Percentiles rank a stretch among this genome's conserved stretches.
phyloP scores from a whole-genome alignment of 2,329 filamentous ascomycete species.

The Arthrobotrys sinensis region DNA sequence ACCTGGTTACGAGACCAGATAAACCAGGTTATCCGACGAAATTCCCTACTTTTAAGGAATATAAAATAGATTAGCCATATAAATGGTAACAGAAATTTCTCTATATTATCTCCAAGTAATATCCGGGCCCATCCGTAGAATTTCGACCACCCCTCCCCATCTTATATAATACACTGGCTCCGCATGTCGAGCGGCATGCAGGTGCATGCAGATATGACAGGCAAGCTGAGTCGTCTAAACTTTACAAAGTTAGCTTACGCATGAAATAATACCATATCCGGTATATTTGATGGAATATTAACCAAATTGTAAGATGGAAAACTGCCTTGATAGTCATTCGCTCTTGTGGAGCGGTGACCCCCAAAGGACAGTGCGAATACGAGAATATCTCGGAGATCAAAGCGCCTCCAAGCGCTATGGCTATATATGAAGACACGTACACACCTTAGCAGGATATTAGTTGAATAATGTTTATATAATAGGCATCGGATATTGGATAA shows the following conservation, averaged over 20 bases:
- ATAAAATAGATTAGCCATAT: neutral
- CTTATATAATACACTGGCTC: neutral
- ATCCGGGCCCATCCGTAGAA: neutral
- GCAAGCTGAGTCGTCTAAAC: neutral
- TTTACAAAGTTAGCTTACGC: conserved; percentile 16
- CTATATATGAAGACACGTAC: neutral
- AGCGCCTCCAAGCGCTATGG: conserved; percentile 6
- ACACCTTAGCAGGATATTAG: neutral
- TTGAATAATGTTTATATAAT: conserved; percentile 18
- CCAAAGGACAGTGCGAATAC: neutral
- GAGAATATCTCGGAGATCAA: conserved; percentile 21
- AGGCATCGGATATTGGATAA: conserved; percentile 1
- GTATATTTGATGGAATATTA: conserved; percentile 15
- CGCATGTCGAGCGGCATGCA: neutral
- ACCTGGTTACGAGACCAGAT: conserved; percentile 3
- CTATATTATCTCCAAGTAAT: neutral
- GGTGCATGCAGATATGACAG: neutral
- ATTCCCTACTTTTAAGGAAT: neutral
- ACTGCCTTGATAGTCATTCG: neutral
- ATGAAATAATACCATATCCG: conserved; percentile 9
- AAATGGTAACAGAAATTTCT: neutral
- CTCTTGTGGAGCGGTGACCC: conserved; percentile 8
- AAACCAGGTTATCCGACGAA: conserved; percentile 4
- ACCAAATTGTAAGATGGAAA: neutral
- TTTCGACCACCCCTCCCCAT: neutral